Evolutionary conservation across 441 rosid species (phyloP).

Genomic region (Croton setiger): DNA sequence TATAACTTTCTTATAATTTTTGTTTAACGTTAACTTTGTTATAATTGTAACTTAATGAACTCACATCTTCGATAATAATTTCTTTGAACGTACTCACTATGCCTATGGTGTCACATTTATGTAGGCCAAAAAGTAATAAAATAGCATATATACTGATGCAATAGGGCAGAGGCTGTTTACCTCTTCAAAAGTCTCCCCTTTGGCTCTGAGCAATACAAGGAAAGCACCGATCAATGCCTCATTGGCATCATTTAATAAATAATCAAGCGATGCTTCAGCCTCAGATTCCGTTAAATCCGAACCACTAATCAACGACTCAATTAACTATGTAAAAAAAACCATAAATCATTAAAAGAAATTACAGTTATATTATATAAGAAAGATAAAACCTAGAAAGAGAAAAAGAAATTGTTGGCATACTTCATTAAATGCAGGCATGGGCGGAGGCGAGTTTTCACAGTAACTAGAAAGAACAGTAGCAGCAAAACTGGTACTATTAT

Average conservation of each 20-base stretch:
- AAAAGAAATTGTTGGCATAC: slow-evolving; percentile 19
- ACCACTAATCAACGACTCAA: slow-evolving; percentile 64
- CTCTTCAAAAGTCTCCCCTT: slow-evolving; percentile 94
- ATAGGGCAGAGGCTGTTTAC: slow-evolving; percentile 29
- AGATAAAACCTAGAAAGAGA: not conserved
- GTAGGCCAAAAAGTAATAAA: not conserved
- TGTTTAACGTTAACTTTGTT: not conserved
- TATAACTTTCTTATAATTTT: too few relatives aligned
- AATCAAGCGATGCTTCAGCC: slow-evolving; percentile 70
- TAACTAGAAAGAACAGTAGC: slow-evolving; percentile 30
- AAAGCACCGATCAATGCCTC: slow-evolving; percentile 85
- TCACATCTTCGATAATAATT: not conserved
- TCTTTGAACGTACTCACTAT: not conserved
- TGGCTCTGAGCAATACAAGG: slow-evolving; percentile 80
- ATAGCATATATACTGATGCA: not conserved
- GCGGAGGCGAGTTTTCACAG: slow-evolving; percentile 27
- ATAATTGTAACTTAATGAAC: not conserved
- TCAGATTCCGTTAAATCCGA: slow-evolving; percentile 74
- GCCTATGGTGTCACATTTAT: not conserved
- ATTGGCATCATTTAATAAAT: slow-evolving; percentile 47
- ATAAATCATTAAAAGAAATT: not conserved
- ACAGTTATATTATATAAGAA: not conserved
- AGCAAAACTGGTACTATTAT: not conserved
- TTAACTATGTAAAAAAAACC: slow-evolving; percentile 40
- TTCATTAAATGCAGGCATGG: slow-evolving; percentile 49